These are phyloP conservation scores for Rhytidiadelphus loreus DNA, from an alignment of 225 moss, liverwort and hornwort genomes.

Conservation along the genomic window DNA sequence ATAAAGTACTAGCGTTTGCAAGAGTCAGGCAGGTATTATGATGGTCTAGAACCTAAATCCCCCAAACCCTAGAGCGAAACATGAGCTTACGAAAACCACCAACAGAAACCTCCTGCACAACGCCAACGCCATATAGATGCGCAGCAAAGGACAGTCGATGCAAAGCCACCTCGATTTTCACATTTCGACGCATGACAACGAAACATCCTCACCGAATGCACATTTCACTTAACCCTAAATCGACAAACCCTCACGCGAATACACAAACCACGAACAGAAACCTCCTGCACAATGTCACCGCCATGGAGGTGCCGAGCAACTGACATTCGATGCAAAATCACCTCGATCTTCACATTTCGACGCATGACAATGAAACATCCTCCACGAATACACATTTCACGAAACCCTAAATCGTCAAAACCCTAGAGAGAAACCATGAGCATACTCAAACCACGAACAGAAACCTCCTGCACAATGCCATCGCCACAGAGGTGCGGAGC, in stretches of 20 bases:
- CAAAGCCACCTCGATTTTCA: neutral
- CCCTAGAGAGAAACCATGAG: neutral
- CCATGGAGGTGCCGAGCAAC: neutral
- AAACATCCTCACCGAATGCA: neutral
- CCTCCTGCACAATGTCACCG: neutral
- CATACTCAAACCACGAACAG: neutral
- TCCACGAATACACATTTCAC: too few relatives aligned
- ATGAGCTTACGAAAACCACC: neutral
- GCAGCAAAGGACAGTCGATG: neutral
- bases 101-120: neutral
- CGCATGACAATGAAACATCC: neutral
- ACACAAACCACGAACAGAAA: neutral
- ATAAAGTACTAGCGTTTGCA: neutral
- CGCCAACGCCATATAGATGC: neutral
- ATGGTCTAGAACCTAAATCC: neutral
- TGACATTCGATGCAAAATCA: neutral
- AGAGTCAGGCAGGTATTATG: neutral
- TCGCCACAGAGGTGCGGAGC: neutral
- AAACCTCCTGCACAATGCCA: neutral
- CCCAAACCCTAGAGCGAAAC: neutral
- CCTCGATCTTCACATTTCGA: too few relatives aligned
- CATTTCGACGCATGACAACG: neutral
- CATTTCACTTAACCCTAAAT: neutral
- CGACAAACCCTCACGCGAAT: neutral
- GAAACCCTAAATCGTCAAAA: neutral